Evolutionary conservation across 768 basidiomycete species (phyloP).

Genomic region (Russula dissimulans): DNA sequence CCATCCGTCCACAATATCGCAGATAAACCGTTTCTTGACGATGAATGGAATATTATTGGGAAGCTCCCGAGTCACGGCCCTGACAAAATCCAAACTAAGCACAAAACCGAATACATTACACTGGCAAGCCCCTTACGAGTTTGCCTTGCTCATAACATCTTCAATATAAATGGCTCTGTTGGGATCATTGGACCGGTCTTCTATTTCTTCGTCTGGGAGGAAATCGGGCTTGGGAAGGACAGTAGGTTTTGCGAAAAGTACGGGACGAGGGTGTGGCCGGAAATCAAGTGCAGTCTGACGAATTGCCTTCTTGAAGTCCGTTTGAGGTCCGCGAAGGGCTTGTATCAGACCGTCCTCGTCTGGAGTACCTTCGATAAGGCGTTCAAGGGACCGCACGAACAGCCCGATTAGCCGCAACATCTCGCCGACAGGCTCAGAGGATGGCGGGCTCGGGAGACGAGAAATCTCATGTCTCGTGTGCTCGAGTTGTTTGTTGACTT

Average conservation of each 20-base stretch:
- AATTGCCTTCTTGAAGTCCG: conserved; percentile 38
- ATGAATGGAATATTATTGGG: conserved; percentile 52
- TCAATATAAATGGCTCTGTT: conserved; percentile 35
- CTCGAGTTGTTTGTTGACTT: conserved; percentile 36
- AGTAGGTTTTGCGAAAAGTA: no score
- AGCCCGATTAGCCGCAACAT: conserved; percentile 35
- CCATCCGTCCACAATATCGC: conserved; percentile 18
- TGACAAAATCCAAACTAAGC: conserved; percentile 21
- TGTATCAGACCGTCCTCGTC: conserved; percentile 46
- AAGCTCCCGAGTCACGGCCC: conserved; percentile 58
- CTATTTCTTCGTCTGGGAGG: conserved; percentile 33
- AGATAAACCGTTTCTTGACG: conserved; percentile 22
- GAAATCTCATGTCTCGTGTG: conserved; percentile 26
- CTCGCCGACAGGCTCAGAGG: conserved; percentile 41
- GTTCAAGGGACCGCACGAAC: conserved; percentile 37
- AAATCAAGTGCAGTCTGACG: conserved; percentile 46
- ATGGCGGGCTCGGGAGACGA: conserved; percentile 40
- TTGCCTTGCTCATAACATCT: conserved; percentile 36
- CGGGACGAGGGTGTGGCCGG: conserved; percentile 25
- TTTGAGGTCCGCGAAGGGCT: conserved; percentile 37
- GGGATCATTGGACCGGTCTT: conserved; percentile 18
- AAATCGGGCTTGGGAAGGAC: conserved; percentile 26
- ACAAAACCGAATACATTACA: background rate
- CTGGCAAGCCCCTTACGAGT: conserved; percentile 30
- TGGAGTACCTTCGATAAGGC: conserved; percentile 43